A percentile compares a stretch with the other conserved stretches of the same genome.
Conservation (phyloP, 208 protist genomes). For the Blastocrithidia nonstop region DNA sequence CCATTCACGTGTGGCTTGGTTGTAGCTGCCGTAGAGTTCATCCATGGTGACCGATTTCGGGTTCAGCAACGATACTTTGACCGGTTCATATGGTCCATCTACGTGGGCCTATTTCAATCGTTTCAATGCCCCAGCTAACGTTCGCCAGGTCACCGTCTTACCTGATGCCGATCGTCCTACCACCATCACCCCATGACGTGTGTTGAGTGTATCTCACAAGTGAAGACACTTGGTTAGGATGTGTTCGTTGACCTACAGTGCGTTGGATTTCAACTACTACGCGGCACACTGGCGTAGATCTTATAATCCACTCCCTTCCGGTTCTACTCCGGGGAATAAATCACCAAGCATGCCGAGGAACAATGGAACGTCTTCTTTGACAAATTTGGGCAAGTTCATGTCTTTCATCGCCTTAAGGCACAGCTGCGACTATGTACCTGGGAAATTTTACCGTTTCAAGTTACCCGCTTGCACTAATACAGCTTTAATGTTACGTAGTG, state of each 20-base stretch:
- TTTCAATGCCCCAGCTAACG: slow-evolving; percentile 67
- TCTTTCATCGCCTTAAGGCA: slow-evolving; percentile 91
- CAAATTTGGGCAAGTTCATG: slow-evolving; percentile 97
- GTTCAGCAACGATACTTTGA: slow-evolving; percentile 89
- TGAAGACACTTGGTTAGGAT: slow-evolving; percentile 90
- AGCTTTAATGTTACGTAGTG: slow-evolving; percentile 95
- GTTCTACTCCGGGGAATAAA: slow-evolving; percentile 90
- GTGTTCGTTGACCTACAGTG: slow-evolving; percentile 67
- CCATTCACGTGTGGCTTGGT: slow-evolving; percentile 95
- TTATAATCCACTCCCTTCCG: slow-evolving; percentile 53
- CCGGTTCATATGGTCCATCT: slow-evolving; percentile 71
- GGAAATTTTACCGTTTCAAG: slow-evolving; percentile 84
- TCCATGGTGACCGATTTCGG: slow-evolving; percentile 94
- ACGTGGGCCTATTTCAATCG: slow-evolving; percentile 60
- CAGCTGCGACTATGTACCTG: slow-evolving; percentile 89
- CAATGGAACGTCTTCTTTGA: slow-evolving; percentile 92
- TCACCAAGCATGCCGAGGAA: slow-evolving; percentile 93
- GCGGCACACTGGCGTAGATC: slow-evolving; percentile 71
- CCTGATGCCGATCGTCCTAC: slow-evolving; percentile 90
- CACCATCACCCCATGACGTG: slow-evolving; percentile 96
- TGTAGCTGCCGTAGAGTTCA: slow-evolving; percentile 96
- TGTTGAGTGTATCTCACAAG: slow-evolving; percentile 93
- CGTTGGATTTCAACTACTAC: slow-evolving; percentile 50
- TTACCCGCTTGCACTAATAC: slow-evolving; percentile 92
- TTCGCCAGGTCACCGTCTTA: slow-evolving; percentile 93